phyloP scores from a whole-genome alignment of 148 eudicot genomes.

The Rhododendron simsii region DNA sequence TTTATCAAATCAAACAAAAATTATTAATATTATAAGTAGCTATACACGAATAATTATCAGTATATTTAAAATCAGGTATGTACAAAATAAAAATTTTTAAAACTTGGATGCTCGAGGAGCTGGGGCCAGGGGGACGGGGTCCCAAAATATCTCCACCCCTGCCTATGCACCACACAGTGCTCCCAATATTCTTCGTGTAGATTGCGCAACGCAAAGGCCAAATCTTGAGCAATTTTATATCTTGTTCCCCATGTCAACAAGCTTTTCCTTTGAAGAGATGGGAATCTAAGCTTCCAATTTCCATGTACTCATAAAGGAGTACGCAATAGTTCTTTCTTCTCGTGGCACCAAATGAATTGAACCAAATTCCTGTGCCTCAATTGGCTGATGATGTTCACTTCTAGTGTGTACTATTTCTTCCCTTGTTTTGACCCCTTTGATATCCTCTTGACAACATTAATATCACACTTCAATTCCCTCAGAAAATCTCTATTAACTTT shows the following conservation, averaged over 20 bases:
- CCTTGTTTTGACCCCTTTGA: slow-evolving; percentile 16
- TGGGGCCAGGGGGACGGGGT: no score
- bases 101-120: no score
- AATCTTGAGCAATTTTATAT: slow-evolving; percentile 11
- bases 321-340: background rate
- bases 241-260: slow-evolving; percentile 7
- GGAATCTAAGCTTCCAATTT: slow-evolving; percentile 18
- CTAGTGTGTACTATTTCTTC: slow-evolving; percentile 9
- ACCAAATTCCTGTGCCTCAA: slow-evolving; percentile 21
- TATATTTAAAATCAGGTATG: no score
- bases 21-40: no score
- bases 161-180: slow-evolving; percentile 11
- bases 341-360: slow-evolving; percentile 23
- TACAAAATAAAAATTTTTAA: no score
- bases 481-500: slow-evolving; percentile 14
- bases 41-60: no score
- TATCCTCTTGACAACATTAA: slow-evolving; percentile 16
- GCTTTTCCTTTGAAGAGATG: slow-evolving; percentile 8
- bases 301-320: slow-evolving; percentile 19
- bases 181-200: slow-evolving; percentile 17
- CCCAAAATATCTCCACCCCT: no score
- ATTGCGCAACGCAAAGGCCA: slow-evolving; percentile 17
- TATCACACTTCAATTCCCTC: slow-evolving; percentile 3
- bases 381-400: slow-evolving; percentile 14
- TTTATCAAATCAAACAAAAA: no score